phyloP scores from a whole-genome alignment of 257 asterid genomes.

The Lithospermum erythrorhizon region DNA sequence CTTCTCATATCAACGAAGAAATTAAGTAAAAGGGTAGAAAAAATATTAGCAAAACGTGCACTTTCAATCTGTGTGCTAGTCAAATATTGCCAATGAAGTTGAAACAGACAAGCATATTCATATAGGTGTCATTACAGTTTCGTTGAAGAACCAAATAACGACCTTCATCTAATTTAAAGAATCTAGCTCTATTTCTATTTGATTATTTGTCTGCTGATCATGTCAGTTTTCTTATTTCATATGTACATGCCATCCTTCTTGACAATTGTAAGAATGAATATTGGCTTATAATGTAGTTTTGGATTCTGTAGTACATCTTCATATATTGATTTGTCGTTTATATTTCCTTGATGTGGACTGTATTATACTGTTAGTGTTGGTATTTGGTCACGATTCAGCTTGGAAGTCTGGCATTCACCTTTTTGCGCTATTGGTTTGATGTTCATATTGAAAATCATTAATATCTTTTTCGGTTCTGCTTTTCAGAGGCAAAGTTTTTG shows the following conservation, averaged over 20 bases:
- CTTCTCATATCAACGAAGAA: background rate
- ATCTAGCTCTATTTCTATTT: background rate
- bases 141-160: too few relatives aligned
- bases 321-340: background rate
- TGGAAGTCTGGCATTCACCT: background rate
- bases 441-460: background rate
- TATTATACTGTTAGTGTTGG: background rate
- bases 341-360: background rate
- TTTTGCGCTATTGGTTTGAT: background rate
- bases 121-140: background rate
- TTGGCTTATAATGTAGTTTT: background rate
- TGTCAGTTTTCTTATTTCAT: too few relatives aligned
- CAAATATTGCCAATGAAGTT: too few relatives aligned
- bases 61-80: background rate
- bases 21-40: background rate
- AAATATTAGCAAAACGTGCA: background rate
- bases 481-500: conserved; percentile 51
- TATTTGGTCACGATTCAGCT: background rate
- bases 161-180: too few relatives aligned
- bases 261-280: background rate
- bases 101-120: too few relatives aligned
- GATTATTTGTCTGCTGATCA: background rate
- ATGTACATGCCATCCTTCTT: background rate
- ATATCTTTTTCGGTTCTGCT: conserved; percentile 15
- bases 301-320: background rate